Conservation (phyloP, 768 basidiomycete species). For the Lactifluus volemus region DNA sequence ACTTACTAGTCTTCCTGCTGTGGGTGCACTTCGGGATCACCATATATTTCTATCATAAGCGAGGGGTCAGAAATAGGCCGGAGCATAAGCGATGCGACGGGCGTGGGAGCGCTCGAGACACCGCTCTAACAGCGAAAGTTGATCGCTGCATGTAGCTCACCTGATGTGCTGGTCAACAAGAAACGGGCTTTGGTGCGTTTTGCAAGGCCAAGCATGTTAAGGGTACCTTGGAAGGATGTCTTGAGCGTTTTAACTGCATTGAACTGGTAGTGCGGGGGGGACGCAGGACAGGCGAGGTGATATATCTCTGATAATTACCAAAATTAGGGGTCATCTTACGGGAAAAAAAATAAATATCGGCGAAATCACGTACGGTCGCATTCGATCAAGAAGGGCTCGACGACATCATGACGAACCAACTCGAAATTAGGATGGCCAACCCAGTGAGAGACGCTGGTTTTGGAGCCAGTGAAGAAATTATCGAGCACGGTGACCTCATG, state of each 20-base stretch:
- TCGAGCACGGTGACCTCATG: slow-evolving; percentile 97
- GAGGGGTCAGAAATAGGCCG: background rate
- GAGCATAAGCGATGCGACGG: no score
- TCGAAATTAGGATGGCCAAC: slow-evolving; percentile 99
- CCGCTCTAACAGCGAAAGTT: background rate
- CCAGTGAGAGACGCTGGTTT: slow-evolving; percentile 95
- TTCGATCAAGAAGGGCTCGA: slow-evolving; percentile 97
- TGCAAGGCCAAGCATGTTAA: slow-evolving; percentile 98
- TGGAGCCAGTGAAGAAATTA: slow-evolving; percentile 98
- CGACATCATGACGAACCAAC: slow-evolving; percentile 93
- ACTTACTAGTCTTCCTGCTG: slow-evolving; percentile 92
- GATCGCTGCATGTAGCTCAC: slow-evolving; percentile 32
- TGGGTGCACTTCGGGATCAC: slow-evolving; percentile 96
- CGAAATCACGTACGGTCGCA: slow-evolving; percentile 72
- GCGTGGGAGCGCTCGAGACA: background rate
- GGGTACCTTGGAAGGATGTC: slow-evolving; percentile 95
- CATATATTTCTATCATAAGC: slow-evolving; percentile 73
- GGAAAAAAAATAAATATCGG: background rate
- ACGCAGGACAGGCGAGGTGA: slow-evolving; percentile 96
- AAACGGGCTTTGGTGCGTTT: slow-evolving; percentile 97
- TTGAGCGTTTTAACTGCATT: slow-evolving; percentile 98
- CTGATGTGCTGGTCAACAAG: slow-evolving; percentile 91
- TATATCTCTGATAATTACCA: slow-evolving; percentile 66
- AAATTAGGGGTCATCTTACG: no score
- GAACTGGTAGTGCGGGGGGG: slow-evolving; percentile 95